phyloP scores from a whole-genome alignment of 75 land plant species.

The Sequoia sempervirens region DNA sequence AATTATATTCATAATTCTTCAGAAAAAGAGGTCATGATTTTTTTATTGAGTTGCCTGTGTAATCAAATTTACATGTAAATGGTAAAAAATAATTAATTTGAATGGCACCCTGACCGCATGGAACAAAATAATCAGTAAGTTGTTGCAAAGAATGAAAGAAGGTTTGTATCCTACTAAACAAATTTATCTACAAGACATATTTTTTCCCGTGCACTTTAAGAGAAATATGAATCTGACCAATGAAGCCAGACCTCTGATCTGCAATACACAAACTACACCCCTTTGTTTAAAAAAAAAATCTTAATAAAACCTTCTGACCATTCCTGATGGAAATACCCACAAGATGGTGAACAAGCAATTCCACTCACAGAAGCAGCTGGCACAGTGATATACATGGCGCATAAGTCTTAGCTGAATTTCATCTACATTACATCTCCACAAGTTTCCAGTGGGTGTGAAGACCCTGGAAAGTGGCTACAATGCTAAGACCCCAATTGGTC shows the following conservation, averaged over 20 bases:
- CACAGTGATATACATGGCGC: background rate
- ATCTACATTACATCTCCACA: background rate
- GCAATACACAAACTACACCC: background rate
- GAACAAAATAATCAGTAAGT: background rate
- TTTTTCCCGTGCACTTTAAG: background rate
- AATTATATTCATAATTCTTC: background rate
- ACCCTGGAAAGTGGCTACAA: background rate
- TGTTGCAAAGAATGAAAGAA: background rate
- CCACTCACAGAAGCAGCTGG: background rate
- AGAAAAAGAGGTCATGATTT: background rate
- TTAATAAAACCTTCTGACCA: background rate
- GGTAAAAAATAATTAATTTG: background rate
- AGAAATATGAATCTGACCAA: background rate
- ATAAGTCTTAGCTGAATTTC: background rate
- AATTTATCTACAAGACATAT: constrained; percentile 2
- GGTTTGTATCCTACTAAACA: background rate
- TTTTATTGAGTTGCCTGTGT: background rate
- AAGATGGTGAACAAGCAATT: background rate
- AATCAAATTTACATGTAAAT: background rate
- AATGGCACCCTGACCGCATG: background rate
- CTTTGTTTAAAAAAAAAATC: background rate
- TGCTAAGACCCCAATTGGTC: background rate
- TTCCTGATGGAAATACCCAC: background rate
- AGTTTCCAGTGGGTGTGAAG: background rate
- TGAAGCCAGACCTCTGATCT: background rate